Base-by-base conservation (phyloP, 2,329 filamentous ascomycete species). In the Macrophomina tecta region DNA sequence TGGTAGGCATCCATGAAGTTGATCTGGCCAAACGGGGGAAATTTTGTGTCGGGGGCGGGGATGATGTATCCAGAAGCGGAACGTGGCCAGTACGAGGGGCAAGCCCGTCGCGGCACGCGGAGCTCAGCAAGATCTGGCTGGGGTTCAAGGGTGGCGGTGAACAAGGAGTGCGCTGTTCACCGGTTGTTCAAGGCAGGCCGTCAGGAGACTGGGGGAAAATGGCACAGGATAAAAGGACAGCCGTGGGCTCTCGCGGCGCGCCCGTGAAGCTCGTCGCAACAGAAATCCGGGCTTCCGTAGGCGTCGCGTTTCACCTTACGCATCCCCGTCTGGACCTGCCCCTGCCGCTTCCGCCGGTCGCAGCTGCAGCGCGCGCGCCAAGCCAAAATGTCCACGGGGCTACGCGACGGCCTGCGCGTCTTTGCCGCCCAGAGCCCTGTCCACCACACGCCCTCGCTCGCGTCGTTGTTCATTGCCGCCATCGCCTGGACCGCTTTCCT, bases 1-100 rank as follows among this genome's bases (percentile, higher is more conserved):
- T 75, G 69, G 76, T 74, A 77, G 78, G 77, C 79, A 82, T 81
- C 74, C 77, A 82, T 81, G 71, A 76, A 72, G 46, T 48, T 38
- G 53, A 49, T 48, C 9, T 18, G 48, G 48, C 16, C 40, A 53
- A 30, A 9, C 34, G 61, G 48, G 32, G 40, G 51, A 28, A 60
- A 63, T 48, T 30, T 62, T 45, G 56, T 46, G 65, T 38, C 36
- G 36, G 45, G 45, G 18, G 14, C 55, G 53, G 65, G 49, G 56
- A 64, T 64, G 60, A 64, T 64, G 60, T 55, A 51, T 56, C 56
- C 56, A 55, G 49, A 56, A 67, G 64, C 55, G 61, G 67, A 64
- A 67, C 58, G 58, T 64, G 64, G 66, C 66, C 66, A 62, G 49
- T 64, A 56, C 58, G 65, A 48, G 58, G 58, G 32, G 58, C 30